A percentile compares a stretch with the other conserved stretches of the same genome.
phyloP scores from a whole-genome alignment of 345 rosid genomes.

The Camelina sativa region DNA sequence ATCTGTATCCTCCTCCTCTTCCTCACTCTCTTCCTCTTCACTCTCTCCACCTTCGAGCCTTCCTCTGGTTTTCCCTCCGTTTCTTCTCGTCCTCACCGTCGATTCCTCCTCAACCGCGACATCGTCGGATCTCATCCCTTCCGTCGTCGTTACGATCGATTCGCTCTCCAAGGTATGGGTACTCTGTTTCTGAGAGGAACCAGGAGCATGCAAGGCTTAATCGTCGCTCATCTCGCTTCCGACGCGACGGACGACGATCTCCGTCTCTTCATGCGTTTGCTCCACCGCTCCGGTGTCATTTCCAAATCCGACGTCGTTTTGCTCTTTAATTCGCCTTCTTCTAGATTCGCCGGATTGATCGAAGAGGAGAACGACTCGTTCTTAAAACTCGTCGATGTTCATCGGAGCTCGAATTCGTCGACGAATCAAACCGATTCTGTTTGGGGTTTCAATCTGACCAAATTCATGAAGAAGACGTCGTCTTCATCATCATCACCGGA shows the following conservation, averaged over 20 bases:
- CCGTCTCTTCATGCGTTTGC: constrained; percentile 61
- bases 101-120: constrained; percentile 44
- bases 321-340: constrained; percentile 50
- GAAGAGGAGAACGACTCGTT: constrained; percentile 75
- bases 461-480: constrained; percentile 50
- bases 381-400: constrained; percentile 51
- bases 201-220: constrained; percentile 40
- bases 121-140: background rate
- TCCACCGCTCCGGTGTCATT: constrained; percentile 72
- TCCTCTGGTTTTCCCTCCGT: constrained; percentile 40
- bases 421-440: constrained; percentile 43
- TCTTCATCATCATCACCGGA: constrained; percentile 31
- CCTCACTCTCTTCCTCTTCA: constrained; percentile 76
- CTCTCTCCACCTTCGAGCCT: constrained; percentile 92
- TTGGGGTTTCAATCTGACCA: constrained; percentile 54
- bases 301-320: constrained; percentile 69
- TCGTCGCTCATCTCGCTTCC: constrained; percentile 68
- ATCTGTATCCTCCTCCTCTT: constrained; percentile 72
- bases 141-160: background rate
- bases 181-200: constrained; percentile 44
- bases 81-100: constrained; percentile 39
- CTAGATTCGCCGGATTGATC: constrained; percentile 51
- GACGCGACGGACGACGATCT: constrained; percentile 58
- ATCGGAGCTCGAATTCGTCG: constrained; percentile 42
- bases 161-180: constrained; percentile 49